These are phyloP conservation scores for Naganishia sp. DNA, from an alignment of 1,284 basidiomycete genomes.

Conservation along the genomic window DNA sequence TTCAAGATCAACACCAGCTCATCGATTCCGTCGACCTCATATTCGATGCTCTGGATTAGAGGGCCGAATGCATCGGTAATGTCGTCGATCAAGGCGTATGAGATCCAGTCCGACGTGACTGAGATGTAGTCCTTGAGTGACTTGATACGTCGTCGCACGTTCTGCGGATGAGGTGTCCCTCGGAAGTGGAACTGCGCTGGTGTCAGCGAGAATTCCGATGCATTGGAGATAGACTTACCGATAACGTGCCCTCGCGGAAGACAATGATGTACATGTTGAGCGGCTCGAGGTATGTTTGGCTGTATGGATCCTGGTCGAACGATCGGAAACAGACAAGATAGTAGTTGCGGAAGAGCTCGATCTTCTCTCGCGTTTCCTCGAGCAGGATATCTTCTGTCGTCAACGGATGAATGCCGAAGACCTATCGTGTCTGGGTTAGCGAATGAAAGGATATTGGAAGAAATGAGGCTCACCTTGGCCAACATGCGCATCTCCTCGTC, in stretches of 20 bases:
- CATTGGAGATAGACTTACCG: conserved; percentile 59
- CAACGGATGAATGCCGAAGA: conserved; percentile 94
- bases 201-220: conserved; percentile 14
- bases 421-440: conserved; percentile 57
- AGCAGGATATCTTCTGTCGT: conserved; percentile 99
- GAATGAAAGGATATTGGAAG: neutral
- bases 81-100: conserved; percentile 98
- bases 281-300: conserved; percentile 95
- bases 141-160: conserved; percentile 96
- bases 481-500: conserved; percentile 98
- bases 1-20: conserved; percentile 97
- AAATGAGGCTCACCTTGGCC: conserved; percentile 66
- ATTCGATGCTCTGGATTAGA: conserved; percentile 97
- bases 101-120: conserved; percentile 99
- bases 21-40: conserved; percentile 98
- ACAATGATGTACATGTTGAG: conserved; percentile 99
- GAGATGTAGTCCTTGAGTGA: conserved; percentile 99
- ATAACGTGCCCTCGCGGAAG: conserved; percentile 95
- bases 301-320: conserved; percentile 98
- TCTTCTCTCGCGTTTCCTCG: conserved; percentile 99
- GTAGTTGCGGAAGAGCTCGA: conserved; percentile 98
- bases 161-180: conserved; percentile 95
- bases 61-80: conserved; percentile 99
- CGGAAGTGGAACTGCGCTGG: conserved; percentile 88
- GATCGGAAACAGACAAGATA: conserved; percentile 99